phyloP scores from a whole-genome alignment of 441 rosid species.

The Aquilaria agallochum region DNA sequence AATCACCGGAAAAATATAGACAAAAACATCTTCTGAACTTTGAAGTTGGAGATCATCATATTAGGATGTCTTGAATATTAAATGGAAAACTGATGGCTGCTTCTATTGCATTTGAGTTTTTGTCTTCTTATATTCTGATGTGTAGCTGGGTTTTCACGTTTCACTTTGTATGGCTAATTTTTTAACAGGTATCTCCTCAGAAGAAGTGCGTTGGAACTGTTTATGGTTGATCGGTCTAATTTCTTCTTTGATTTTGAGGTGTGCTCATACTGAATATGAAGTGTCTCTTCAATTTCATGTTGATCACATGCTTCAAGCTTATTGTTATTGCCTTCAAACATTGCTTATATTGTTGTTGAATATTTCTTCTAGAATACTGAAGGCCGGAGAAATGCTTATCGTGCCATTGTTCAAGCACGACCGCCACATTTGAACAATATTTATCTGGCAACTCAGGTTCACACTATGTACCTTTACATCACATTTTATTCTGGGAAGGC shows the following conservation, averaged over 20 bases:
- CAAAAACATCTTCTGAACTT: too few species aligned
- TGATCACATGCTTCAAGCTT: constrained; percentile 5
- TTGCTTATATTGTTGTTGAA: constrained; percentile 17
- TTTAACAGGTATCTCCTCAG: constrained; percentile 79
- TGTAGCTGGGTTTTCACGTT: constrained; percentile 16
- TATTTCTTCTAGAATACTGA: constrained; percentile 58
- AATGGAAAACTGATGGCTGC: too few species aligned
- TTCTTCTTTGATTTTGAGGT: constrained; percentile 99
- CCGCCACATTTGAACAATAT: constrained; percentile 96
- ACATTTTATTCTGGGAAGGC: constrained; percentile 5
- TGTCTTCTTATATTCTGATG: not conserved
- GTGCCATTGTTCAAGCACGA: constrained; percentile 85
- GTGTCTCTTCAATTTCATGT: constrained; percentile 9
- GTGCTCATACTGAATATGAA: constrained; percentile 22
- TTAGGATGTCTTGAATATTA: too few species aligned
- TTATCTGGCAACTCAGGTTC: constrained; percentile 98
- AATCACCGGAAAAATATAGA: too few species aligned
- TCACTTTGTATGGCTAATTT: constrained; percentile 8
- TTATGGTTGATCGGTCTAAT: constrained; percentile 96
- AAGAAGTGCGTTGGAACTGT: constrained; percentile 98
- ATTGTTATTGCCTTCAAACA: constrained; percentile 14
- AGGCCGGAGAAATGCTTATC: constrained; percentile 91
- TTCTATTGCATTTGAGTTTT: not conserved
- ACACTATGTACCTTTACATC: constrained; percentile 9
- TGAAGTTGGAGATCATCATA: too few species aligned